Percentiles rank a stretch among this genome's conserved stretches.
Evolutionary conservation across 2,329 filamentous ascomycete species (phyloP).

Genomic region (Pestalotiopsis sp.): DNA sequence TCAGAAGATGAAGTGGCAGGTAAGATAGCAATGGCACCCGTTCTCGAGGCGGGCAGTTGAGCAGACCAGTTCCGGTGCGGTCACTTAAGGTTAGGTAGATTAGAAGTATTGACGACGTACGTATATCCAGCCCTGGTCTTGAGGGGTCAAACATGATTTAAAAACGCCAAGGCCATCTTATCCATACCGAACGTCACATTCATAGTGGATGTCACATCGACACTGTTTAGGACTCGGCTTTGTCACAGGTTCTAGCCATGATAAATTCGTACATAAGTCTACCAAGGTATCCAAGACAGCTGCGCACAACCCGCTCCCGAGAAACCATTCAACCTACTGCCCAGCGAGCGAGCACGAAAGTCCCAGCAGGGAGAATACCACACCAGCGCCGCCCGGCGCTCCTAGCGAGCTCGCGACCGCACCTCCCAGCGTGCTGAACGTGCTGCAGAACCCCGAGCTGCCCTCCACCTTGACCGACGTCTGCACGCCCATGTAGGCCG

Average conservation of each 20-base stretch:
- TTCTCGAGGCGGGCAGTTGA: not conserved
- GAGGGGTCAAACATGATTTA: too few relatives aligned
- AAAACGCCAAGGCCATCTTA: too few relatives aligned
- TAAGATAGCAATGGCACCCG: not conserved
- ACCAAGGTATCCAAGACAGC: too few relatives aligned
- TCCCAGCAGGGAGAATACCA: not conserved
- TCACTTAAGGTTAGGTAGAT: not conserved
- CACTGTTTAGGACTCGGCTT: too few relatives aligned
- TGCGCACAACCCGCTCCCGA: not conserved
- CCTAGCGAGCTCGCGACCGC: not conserved
- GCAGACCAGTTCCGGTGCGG: not conserved
- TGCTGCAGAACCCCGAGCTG: not conserved
- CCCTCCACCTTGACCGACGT: conserved; percentile 2
- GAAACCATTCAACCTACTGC: not conserved
- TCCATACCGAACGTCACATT: too few relatives aligned
- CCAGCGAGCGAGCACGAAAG: not conserved
- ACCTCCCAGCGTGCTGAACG: not conserved
- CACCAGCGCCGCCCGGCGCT: not conserved
- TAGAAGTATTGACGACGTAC: not conserved
- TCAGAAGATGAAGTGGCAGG: not conserved
- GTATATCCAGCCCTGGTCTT: too few relatives aligned
- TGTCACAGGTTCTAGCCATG: too few relatives aligned
- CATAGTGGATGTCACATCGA: too few relatives aligned
- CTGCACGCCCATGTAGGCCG: not conserved
- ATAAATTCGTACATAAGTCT: too few relatives aligned